These are phyloP conservation scores for Zygosaccharomyces gambellarensis DNA, from an alignment of 805 yeast genomes.

Conservation along the genomic window DNA sequence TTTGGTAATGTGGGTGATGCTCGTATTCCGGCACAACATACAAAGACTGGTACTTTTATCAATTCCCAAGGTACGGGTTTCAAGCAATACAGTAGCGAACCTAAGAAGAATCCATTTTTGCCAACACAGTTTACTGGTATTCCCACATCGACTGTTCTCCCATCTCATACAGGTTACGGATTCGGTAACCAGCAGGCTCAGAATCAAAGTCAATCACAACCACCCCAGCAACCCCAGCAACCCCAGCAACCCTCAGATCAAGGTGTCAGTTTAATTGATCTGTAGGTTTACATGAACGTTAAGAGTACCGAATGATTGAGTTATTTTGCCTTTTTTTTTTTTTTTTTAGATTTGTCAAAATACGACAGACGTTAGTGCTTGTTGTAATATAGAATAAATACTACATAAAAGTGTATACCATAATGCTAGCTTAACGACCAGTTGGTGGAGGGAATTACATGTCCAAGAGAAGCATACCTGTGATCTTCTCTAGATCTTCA, in stretches of 20 bases:
- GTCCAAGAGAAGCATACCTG: constrained; percentile 31
- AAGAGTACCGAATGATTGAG: no score
- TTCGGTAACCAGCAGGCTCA: constrained; percentile 66
- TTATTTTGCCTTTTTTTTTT: neutral
- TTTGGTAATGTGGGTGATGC: constrained; percentile 45
- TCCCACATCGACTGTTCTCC: constrained; percentile 60
- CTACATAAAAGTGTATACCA: constrained; percentile 1
- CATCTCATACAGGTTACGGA: constrained; percentile 90
- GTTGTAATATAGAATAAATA: constrained; percentile 6
- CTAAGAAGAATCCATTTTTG: constrained; percentile 40
- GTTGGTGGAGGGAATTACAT: constrained; percentile 16
- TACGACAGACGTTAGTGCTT: constrained; percentile 1
- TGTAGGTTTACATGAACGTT: constrained; percentile 10
- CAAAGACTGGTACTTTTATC: constrained; percentile 72
- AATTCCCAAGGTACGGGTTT: constrained; percentile 87
- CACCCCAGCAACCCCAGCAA: constrained; percentile 25
- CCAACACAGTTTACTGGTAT: constrained; percentile 71
- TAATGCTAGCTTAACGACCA: neutral
- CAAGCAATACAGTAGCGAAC: constrained; percentile 43
- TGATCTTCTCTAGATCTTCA: constrained; percentile 29
- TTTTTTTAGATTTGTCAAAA: neutral
- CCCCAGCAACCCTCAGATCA: constrained; percentile 29
- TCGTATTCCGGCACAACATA: constrained; percentile 90
- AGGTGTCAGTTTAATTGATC: constrained; percentile 30
- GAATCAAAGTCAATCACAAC: constrained; percentile 27